Base-by-base conservation (phyloP, 352 stramenopile species). In the Phytophthora foliorum region DNA sequence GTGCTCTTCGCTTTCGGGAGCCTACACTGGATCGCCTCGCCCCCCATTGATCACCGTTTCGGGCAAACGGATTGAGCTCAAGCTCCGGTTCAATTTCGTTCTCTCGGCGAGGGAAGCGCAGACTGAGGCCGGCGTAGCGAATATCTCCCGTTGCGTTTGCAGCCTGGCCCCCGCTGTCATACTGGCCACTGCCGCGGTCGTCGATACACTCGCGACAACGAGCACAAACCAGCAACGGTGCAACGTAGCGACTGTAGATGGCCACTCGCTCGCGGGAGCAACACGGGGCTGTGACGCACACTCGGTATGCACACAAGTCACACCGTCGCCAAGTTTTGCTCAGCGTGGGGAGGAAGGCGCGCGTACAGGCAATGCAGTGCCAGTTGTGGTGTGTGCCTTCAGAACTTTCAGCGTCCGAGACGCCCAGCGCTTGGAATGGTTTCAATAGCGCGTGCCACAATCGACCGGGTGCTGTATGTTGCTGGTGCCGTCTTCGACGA, bases 211-310 rank as follows among this genome's bases (percentile, higher is more conserved):
- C 70, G 17, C 55, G 66, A 59, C 71, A 78, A 24, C 67, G 71
- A 25, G 48, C 52, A 24, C 71, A 78, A 1, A 78, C 67, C 6
- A 67, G 52, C 34, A 78, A 56, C 0, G 61, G 49, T 0, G 59
- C 66, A 4, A 78, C 57, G 48, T 78, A 75, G 39, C 71, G 71
- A 29, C 66, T 75, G 71, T 78, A 78, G 19, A 78, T 72, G 21
- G 71, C 71, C 17, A 78, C 66, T 11, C 63, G 66, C 16, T 75
- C 71, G 14, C 65, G 57, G 10, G 67, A 69, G 22, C 67, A 78
- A 22, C 71, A 78, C 13, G 50, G 51, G 2, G 65, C 50, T 13
- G 66, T 54, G 31, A 41, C 34, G 50, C 71, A 78, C 21, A 75
- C 69, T 57, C 67, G 59, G 46, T 78, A 78, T 11, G 61, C 67